Evolutionary conservation across 441 rosid species (phyloP).

Genomic region (Breynia disticha): DNA sequence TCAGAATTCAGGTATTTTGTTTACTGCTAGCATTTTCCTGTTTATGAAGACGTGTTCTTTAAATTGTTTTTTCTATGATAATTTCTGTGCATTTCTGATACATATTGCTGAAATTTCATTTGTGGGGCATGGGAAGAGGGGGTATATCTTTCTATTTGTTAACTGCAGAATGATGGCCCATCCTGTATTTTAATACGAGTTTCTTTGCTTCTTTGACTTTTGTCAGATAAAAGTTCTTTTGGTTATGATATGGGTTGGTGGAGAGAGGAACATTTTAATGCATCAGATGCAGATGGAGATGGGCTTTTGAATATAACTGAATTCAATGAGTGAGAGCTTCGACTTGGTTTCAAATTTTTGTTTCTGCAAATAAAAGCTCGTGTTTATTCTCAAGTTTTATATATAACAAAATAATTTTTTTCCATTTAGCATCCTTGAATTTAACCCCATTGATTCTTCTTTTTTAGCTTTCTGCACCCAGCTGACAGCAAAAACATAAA

Average conservation of each 20-base stretch:
- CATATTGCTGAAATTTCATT: no score
- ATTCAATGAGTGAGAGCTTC: constrained; percentile 75
- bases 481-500: constrained; percentile 76
- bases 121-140: no score
- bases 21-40: not conserved
- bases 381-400: not conserved
- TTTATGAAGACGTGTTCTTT: not conserved
- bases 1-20: constrained; percentile 41
- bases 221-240: constrained; percentile 48
- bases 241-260: constrained; percentile 96
- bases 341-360: constrained; percentile 11
- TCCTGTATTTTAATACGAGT: constrained; percentile 6
- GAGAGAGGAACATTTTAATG: constrained; percentile 92
- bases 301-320: constrained; percentile 74
- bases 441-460: constrained; percentile 8
- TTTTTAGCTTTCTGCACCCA: constrained; percentile 82
- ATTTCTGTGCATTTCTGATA: no score
- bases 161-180: not conserved
- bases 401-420: not conserved
- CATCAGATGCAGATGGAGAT: constrained; percentile 91
- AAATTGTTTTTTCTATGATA: no score
- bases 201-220: constrained; percentile 2
- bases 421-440: no score
- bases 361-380: not conserved
- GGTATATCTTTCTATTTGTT: no score